phyloP scores from a whole-genome alignment of 2,329 filamentous ascomycete genomes.

The Aphanocladium album region DNA sequence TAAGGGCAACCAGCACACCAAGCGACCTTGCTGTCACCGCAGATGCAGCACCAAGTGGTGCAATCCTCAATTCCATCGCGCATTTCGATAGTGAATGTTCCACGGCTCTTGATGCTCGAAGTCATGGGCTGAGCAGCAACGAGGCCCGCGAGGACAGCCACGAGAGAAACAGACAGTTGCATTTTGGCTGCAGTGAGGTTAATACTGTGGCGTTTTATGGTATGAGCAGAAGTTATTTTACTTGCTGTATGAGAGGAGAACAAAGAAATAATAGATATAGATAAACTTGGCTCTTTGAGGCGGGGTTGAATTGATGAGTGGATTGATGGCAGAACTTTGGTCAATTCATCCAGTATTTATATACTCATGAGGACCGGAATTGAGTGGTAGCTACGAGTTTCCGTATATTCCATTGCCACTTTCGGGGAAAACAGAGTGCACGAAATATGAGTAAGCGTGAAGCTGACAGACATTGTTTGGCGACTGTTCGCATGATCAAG shows the following conservation, averaged over 20 bases:
- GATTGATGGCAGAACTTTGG: background rate
- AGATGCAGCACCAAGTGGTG: constrained; percentile 4
- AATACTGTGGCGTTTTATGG: background rate
- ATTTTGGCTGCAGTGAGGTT: background rate
- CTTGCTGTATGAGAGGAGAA: background rate
- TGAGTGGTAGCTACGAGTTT: background rate
- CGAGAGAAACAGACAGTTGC: constrained; percentile 1
- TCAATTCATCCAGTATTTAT: background rate
- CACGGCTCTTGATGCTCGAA: background rate
- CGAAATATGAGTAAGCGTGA: background rate
- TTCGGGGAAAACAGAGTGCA: background rate
- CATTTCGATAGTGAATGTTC: background rate
- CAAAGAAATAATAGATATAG: no score
- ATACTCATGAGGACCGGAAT: background rate
- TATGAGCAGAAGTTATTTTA: background rate
- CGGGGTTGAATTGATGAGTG: background rate
- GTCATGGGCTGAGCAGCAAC: background rate
- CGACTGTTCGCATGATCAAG: background rate
- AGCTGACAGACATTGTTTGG: background rate
- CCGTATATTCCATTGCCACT: background rate
- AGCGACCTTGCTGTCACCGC: background rate
- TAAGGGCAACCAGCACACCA: background rate
- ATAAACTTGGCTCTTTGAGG: no score
- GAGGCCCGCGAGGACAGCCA: background rate
- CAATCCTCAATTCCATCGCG: constrained; percentile 1